Percentiles rank a stretch among this genome's conserved stretches.
Evolutionary conservation across 2,329 filamentous ascomycete species (phyloP).

Genomic region (Eurotiales sp.): DNA sequence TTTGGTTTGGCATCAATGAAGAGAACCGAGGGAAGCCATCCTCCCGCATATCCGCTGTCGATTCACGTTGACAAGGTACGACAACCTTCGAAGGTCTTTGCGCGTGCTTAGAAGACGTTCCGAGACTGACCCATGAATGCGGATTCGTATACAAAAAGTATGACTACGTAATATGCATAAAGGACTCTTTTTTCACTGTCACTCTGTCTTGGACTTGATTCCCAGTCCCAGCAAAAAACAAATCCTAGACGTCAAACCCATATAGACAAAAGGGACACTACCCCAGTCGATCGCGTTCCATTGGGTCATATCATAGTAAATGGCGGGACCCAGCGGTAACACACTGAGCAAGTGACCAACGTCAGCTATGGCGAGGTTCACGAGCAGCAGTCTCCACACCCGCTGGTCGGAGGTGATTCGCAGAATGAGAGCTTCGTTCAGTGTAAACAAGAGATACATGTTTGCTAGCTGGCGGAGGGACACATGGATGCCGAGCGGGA

Average conservation of each 20-base stretch:
- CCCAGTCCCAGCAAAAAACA: constrained; percentile 60
- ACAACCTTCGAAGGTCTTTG: too few species aligned
- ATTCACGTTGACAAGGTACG: constrained; percentile 59
- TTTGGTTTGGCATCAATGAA: constrained; percentile 67
- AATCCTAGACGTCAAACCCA: constrained; percentile 57
- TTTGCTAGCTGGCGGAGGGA: constrained; percentile 73
- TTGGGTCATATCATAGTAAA: constrained; percentile 60
- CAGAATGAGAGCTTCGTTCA: constrained; percentile 74
- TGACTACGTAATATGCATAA: too few species aligned
- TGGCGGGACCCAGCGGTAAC: constrained; percentile 51
- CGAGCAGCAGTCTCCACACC: constrained; percentile 67
- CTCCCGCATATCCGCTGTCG: constrained; percentile 68
- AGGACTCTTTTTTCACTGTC: too few species aligned
- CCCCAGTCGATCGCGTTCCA: constrained; percentile 69
- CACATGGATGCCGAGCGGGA: constrained; percentile 61
- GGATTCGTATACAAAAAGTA: too few species aligned
- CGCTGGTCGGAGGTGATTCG: constrained; percentile 63
- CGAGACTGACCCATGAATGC: too few species aligned
- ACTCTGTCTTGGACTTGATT: constrained; percentile 8
- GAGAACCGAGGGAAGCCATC: constrained; percentile 65
- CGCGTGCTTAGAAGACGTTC: too few species aligned
- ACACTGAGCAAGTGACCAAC: constrained; percentile 70
- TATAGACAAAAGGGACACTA: constrained; percentile 67
- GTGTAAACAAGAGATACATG: constrained; percentile 70
- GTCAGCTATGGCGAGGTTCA: constrained; percentile 69